Base-by-base conservation (phyloP, 805 yeast genomes). In the Ascoidea asiatica region DNA sequence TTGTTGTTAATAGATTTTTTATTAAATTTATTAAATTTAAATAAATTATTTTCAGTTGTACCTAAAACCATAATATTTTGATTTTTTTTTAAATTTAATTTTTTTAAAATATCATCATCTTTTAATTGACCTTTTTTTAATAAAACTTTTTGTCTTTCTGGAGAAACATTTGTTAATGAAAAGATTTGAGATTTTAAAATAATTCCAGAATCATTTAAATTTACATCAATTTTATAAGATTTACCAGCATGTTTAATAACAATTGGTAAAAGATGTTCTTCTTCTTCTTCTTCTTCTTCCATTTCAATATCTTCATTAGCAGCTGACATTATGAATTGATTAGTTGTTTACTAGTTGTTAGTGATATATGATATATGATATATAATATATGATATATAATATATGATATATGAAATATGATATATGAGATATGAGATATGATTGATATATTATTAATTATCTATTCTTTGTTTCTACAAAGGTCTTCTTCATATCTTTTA, bases 21-120 rank as follows among this genome's bases (percentile, higher is more conserved):
- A 29, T 11, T 29, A 29, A 29, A 29, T 29, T 29, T 15, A 29
- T 29, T 29, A 11, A 11, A 15, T 15, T 29, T 29, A 11, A 11
- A 8, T 8, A 15, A 15, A 11, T 29, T 15, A 29, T 8, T 15
- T 29, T 83, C 92, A 2, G 95, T 90, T 1, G 97, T 81, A 20
- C 99, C 99, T 46, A 92, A 69, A 46, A 92, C 85, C 95, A 92
- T 84, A 19, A 90, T 67, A 13, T 75, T 67, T 52, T 81, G 84
- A 33, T 75, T 75, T 19, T 75, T 69, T 54, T 81, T 83, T 49
- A 89, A 57, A 21, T 69, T 72, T 43, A 82, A 67, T 4, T 63
- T 52, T 8, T 65, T 56, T 44, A 85, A 61, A 5, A 53, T 44
- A n/a, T 64, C 65, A 48, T 82, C 89, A 61, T 87, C 90, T 45